Base-by-base conservation (phyloP, 495 filamentous ascomycete genomes). In the Podospora bellae-mahoneyi region DNA sequence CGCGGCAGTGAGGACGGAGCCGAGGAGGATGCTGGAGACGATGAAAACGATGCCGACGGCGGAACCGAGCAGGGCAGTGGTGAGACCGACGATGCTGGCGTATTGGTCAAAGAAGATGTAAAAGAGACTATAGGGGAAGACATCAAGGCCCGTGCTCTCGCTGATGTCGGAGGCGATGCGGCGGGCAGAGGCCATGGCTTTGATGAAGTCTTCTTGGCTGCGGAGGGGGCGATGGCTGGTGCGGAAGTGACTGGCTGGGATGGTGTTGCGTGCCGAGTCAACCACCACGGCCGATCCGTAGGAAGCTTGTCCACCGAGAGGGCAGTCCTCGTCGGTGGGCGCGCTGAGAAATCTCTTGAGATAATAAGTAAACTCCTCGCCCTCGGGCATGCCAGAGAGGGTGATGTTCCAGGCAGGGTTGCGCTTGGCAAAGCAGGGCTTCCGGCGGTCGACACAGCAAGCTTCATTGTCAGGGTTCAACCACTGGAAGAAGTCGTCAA, bases 71-170 rank as follows among this genome's bases (percentile, higher is more conserved):
- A 99, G 86, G 0, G 90, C 85, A 5, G 85, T 88, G 0, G 95
- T 92, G 4, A 97, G 85, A 28, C 80, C 83, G 39, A 95, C 88
- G 70, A 99, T 97, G 66, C 86, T 85, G 2, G 91, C 84, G 77
- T 99, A 99, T 75, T 97, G 95, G 80, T 99, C 94, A 76, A 99
- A 98, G 85, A 97, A 99, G 72, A 99, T 93, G 81, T 99, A 99
- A 76, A 95, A 94, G 71, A 97, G 90, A 56, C 90, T 92, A 77
- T 99, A 99, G 0, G 95, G 94, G 84, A 98, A 99, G 63, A 98
- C 88, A 27, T 90, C 84, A 58, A 92, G 87, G 9, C 85, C 84
- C 15, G 92, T 91, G 62, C 81, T 84, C 56, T 84, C 78, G 23
- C 84, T 90, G 63, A 98, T 85, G 18, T 85, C 87, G 64, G 85